These are phyloP conservation scores for Bombardia bombarda DNA, from an alignment of 495 filamentous ascomycete genomes.

Conservation along the genomic window DNA sequence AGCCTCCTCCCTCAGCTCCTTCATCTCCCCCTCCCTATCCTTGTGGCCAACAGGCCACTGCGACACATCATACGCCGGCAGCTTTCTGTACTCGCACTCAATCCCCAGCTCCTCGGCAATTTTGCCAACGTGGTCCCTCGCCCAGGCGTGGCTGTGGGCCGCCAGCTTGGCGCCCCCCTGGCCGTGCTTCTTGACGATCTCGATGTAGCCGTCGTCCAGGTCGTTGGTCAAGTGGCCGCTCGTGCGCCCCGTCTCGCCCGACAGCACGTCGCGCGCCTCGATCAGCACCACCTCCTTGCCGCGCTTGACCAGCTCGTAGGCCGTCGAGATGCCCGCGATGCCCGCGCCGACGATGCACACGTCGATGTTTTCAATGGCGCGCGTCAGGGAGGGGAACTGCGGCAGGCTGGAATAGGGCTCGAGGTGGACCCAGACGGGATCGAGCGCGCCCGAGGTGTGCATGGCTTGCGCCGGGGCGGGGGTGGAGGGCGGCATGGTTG, in stretches of 20 bases:
- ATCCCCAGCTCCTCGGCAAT: conserved; percentile 39
- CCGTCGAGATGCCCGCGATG: conserved; percentile 45
- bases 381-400: conserved; percentile 32
- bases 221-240: conserved; percentile 47
- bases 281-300: conserved; percentile 43
- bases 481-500: background rate
- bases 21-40: conserved; percentile 33
- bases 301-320: conserved; percentile 46
- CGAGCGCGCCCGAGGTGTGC: conserved; percentile 40
- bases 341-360: conserved; percentile 48
- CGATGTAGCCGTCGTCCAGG: conserved; percentile 43
- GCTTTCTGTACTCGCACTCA: conserved; percentile 46
- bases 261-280: conserved; percentile 45
- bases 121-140: conserved; percentile 40
- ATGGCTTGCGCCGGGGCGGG: conserved; percentile 22
- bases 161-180: conserved; percentile 37
- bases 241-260: conserved; percentile 47
- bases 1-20: conserved; percentile 30
- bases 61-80: conserved; percentile 39
- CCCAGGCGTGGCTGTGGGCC: conserved; percentile 49
- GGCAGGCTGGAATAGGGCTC: conserved; percentile 41
- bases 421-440: conserved; percentile 46
- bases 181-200: conserved; percentile 46
- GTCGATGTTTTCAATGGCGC: conserved; percentile 34
- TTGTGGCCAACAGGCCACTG: conserved; percentile 23